Percentiles rank a stretch among this genome's conserved stretches.
These are phyloP conservation scores for Ustilago loliicola DNA, from an alignment of 1,284 basidiomycete genomes.

Conservation along the genomic window DNA sequence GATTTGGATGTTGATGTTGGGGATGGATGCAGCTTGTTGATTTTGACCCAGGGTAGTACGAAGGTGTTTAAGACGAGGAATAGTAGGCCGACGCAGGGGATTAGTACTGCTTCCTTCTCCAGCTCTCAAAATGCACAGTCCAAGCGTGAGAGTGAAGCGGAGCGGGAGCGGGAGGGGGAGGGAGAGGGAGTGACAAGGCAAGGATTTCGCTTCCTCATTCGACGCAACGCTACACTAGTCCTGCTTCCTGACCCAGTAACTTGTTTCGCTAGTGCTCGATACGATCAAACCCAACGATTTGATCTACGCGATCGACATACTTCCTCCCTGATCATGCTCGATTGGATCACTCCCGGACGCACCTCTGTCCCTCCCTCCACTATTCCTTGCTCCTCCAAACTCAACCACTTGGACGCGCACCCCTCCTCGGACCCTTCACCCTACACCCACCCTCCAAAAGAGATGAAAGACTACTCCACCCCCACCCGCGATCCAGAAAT, in stretches of 20 bases:
- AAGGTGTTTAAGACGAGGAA: constrained; percentile 65
- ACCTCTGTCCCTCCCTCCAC: constrained; percentile 14
- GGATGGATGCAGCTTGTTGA: constrained; percentile 75
- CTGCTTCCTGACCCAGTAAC: constrained; percentile 67
- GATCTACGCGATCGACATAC: constrained; percentile 53
- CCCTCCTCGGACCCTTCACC: not conserved
- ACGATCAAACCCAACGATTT: constrained; percentile 64
- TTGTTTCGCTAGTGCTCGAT: constrained; percentile 58
- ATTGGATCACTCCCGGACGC: constrained; percentile 69
- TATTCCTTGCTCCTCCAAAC: not conserved
- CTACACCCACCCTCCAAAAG: not conserved
- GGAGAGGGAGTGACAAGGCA: constrained; percentile 40
- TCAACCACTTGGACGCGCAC: constrained; percentile 33
- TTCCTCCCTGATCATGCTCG: constrained; percentile 60
- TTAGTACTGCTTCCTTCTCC: constrained; percentile 23
- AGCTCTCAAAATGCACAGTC: not conserved
- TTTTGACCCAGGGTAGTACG: constrained; percentile 82
- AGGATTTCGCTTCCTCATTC: constrained; percentile 49
- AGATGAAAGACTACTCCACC: constrained; percentile 15
- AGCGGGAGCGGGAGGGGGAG: not conserved
- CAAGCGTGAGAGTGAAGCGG: not conserved
- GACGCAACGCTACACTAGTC: constrained; percentile 54
- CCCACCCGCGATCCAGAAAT: constrained; percentile 76
- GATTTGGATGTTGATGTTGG: constrained; percentile 78
- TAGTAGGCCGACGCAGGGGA: constrained; percentile 10